phyloP scores from a whole-genome alignment of 805 yeast genomes.

The Ogataea saltuana region DNA sequence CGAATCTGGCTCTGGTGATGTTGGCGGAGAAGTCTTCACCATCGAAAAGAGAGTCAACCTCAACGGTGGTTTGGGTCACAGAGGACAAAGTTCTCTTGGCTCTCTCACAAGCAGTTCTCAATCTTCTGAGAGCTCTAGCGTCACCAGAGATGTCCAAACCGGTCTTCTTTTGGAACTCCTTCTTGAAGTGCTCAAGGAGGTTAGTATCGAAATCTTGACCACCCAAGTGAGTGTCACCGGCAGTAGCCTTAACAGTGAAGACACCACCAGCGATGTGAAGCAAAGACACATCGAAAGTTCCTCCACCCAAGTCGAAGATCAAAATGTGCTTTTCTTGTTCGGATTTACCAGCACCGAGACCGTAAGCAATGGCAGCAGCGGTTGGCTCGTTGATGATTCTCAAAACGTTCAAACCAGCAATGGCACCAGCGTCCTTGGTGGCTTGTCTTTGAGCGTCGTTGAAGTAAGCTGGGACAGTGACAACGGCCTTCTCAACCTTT shows the following conservation, averaged over 20 bases:
- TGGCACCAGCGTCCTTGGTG: constrained; percentile 80
- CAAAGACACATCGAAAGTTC: constrained; percentile 96
- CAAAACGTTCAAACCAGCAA: constrained; percentile 75
- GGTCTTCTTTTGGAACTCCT: constrained; percentile 90
- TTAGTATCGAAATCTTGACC: constrained; percentile 99
- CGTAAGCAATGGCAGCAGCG: constrained; percentile 99
- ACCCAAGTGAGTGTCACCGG: constrained; percentile 99
- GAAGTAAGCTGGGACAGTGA: constrained; percentile 80
- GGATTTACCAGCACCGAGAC: constrained; percentile 87
- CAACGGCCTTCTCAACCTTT: constrained; percentile 71
- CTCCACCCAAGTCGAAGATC: constrained; percentile 97
- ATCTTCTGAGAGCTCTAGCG: constrained; percentile 96
- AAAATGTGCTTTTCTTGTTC: constrained; percentile 84
- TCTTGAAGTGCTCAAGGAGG: constrained; percentile 88
- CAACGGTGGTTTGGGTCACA: constrained; percentile 93
- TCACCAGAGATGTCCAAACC: constrained; percentile 87
- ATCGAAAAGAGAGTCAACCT: constrained; percentile 91
- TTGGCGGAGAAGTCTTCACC: constrained; percentile 95
- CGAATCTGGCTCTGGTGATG: constrained; percentile 97
- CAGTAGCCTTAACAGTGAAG: constrained; percentile 95
- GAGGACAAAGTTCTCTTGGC: constrained; percentile 98
- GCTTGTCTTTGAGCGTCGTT: constrained; percentile 82
- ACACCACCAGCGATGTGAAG: constrained; percentile 94
- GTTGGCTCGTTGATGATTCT: constrained; percentile 83
- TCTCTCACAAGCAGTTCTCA: constrained; percentile 98